Evolutionary conservation across 306 rosid genomes (phyloP).

Genomic region (Malus sieversii): DNA sequence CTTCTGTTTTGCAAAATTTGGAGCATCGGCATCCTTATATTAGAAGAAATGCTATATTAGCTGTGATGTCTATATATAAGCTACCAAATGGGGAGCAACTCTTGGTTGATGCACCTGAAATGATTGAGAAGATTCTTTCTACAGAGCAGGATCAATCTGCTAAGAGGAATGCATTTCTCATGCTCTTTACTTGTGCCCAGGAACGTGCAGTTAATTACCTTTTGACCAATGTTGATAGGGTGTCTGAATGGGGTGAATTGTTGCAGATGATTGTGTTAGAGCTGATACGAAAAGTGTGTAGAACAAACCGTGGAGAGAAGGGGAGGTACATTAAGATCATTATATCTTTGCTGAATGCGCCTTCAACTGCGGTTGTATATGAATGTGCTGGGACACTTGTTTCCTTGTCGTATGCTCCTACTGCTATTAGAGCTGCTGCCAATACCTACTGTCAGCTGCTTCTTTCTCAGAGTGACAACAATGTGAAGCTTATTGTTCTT

Average conservation of each 20-base stretch:
- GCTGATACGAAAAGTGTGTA: conserved; percentile 58
- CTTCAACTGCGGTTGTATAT: conserved; percentile 65
- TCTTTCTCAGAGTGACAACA: conserved; percentile 77
- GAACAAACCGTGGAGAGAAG: conserved; percentile 55
- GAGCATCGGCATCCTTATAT: conserved; percentile 74
- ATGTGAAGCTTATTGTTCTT: conserved; percentile 68
- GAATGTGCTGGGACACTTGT: conserved; percentile 74
- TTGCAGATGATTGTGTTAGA: conserved; percentile 74
- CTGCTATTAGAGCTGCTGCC: conserved; percentile 71
- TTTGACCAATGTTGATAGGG: conserved; percentile 40
- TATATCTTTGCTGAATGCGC: conserved; percentile 43
- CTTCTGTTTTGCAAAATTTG: conserved; percentile 50
- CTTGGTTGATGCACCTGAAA: conserved; percentile 60
- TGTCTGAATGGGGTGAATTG: conserved; percentile 62
- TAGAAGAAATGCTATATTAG: conserved; percentile 55
- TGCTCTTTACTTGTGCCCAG: conserved; percentile 66
- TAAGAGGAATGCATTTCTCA: conserved; percentile 68
- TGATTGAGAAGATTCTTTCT: conserved; percentile 49
- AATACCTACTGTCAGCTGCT: conserved; percentile 55
- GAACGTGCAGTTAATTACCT: conserved; percentile 64
- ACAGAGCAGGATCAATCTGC: conserved; percentile 57
- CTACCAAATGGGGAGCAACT: conserved; percentile 65
- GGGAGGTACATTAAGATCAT: conserved; percentile 73
- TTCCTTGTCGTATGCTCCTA: conserved; percentile 65
- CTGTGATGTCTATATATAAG: conserved; percentile 59